Conservation (phyloP, 1,284 basidiomycete genomes). For the Sphagnurus paluster region DNA sequence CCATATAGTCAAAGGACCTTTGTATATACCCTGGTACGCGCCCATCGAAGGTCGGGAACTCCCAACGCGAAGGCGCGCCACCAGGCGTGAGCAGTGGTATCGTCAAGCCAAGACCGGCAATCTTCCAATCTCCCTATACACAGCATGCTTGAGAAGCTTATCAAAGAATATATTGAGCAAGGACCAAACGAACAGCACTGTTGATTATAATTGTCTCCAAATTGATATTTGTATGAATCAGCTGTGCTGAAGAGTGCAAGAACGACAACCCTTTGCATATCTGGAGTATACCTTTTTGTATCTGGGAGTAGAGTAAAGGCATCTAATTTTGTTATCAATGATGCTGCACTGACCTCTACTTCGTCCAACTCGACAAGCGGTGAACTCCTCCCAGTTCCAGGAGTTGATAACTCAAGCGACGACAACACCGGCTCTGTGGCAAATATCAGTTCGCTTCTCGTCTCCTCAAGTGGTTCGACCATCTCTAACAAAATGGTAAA, state of each 20-base stretch:
- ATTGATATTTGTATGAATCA: constrained; percentile 91
- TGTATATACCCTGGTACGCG: constrained; percentile 82
- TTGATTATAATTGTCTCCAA: constrained; percentile 89
- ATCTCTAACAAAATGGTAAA: constrained; percentile 60
- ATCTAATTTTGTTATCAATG: neutral
- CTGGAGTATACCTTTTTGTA: constrained; percentile 96
- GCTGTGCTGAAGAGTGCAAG: constrained; percentile 86
- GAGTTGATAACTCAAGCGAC: constrained; percentile 75
- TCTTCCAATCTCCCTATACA: constrained; percentile 94
- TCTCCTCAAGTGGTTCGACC: constrained; percentile 98
- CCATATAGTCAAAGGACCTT: constrained; percentile 93
- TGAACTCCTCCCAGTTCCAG: constrained; percentile 54
- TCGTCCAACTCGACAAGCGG: constrained; percentile 79
- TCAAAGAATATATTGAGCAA: neutral
- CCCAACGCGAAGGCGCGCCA: constrained; percentile 79
- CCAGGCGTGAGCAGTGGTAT: constrained; percentile 75
- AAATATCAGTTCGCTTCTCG: constrained; percentile 84
- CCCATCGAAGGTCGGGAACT: constrained; percentile 87
- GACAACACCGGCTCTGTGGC: constrained; percentile 90
- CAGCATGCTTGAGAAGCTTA: constrained; percentile 5
- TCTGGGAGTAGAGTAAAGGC: constrained; percentile 46
- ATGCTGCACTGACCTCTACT: constrained; percentile 68
- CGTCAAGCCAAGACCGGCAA: constrained; percentile 87
- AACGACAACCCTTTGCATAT: constrained; percentile 93
- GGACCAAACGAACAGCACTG: constrained; percentile 71